Evolutionary conservation across 768 basidiomycete species (phyloP), one percentile per base, ranked within the genome.

Genomic region (Mycena metata): DNA sequence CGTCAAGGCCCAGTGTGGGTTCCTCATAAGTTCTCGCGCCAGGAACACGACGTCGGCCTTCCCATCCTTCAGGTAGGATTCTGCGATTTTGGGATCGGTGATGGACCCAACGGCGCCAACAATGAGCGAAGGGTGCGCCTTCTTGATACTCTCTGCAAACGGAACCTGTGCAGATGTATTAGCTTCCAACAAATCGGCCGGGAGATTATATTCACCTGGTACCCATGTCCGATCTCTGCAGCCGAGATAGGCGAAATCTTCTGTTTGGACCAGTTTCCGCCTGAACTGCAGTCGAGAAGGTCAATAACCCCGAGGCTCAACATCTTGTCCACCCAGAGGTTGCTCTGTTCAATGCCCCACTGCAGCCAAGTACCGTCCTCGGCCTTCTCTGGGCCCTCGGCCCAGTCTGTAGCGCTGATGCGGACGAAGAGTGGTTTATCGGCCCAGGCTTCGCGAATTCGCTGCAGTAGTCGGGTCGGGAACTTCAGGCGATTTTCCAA

Each of bases 271-370:
- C 86, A 91, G 71, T 90, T 90, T 4, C 92, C 92, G 16, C 91
- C 93, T 3, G 85, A 84, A 45, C 86, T 89, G 54, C 85, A 85
- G 77, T 96, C 93, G 56, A 96, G 76, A n/a, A 96, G 80, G 75
- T 95, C 94, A 15, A 67, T 23, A 47, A 95, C 83, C 10, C 91
- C 92, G 6, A 89, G 70, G 61, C 87, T 82, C 72, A 85, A 76
- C 73, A 95, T 76, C 75, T 88, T 84, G 16, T 84, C 83, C 2
- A 83, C 83, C 35, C 90, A 83, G 39, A 89, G 73, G 36, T 82
- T 89, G 75, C 86, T 92, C 78, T 96, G 94, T 74, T 94, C 90
- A 58, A 94, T 81, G 13, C 93, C 94, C 92, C 93, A 93, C 58
- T 88, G 84, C 64, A 82, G 83, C 87, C 87, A 93, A 60, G 79